These are phyloP conservation scores for Arthonia radiata DNA, from an alignment of 495 filamentous ascomycete genomes.

Conservation along the genomic window DNA sequence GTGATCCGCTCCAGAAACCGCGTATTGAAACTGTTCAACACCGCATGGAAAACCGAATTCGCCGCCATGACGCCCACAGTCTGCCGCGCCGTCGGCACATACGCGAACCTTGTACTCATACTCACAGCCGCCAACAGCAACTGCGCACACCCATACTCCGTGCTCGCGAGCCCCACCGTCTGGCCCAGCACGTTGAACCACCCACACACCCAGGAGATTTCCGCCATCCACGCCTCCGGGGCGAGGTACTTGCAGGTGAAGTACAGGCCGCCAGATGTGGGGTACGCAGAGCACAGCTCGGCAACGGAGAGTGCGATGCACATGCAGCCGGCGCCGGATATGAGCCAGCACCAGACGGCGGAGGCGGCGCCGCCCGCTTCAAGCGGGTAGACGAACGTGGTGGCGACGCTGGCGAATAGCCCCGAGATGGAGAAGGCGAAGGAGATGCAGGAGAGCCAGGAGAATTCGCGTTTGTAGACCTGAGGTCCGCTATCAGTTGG, in stretches of 20 bases:
- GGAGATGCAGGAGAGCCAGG: slow-evolving; percentile 33
- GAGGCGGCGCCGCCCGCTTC: slow-evolving; percentile 32
- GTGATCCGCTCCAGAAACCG: slow-evolving; percentile 40
- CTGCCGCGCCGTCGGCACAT: slow-evolving; percentile 23
- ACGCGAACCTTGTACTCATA: slow-evolving; percentile 29
- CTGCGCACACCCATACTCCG: slow-evolving; percentile 41
- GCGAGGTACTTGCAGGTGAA: slow-evolving; percentile 20
- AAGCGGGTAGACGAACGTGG: slow-evolving; percentile 34
- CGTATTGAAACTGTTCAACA: slow-evolving; percentile 34
- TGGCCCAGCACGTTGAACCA: slow-evolving; percentile 48
- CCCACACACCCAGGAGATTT: slow-evolving; percentile 18
- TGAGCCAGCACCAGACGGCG: slow-evolving; percentile 39
- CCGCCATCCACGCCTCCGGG: slow-evolving; percentile 16
- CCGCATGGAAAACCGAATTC: slow-evolving; percentile 26
- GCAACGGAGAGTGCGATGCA: slow-evolving; percentile 35
- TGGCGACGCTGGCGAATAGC: slow-evolving; percentile 33
- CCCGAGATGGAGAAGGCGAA: slow-evolving; percentile 38
- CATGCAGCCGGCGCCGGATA: slow-evolving; percentile 34
- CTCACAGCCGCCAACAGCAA: slow-evolving; percentile 41
- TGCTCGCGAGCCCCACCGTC: slow-evolving; percentile 35
- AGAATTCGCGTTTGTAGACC: slow-evolving; percentile 40
- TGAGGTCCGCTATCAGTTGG: no score
- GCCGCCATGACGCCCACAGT: slow-evolving; percentile 37
- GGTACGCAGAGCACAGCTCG: slow-evolving; percentile 27
- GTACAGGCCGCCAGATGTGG: slow-evolving; percentile 26